phyloP scores from a whole-genome alignment of 2,329 filamentous ascomycete species.

The Penicillium thymicola region DNA sequence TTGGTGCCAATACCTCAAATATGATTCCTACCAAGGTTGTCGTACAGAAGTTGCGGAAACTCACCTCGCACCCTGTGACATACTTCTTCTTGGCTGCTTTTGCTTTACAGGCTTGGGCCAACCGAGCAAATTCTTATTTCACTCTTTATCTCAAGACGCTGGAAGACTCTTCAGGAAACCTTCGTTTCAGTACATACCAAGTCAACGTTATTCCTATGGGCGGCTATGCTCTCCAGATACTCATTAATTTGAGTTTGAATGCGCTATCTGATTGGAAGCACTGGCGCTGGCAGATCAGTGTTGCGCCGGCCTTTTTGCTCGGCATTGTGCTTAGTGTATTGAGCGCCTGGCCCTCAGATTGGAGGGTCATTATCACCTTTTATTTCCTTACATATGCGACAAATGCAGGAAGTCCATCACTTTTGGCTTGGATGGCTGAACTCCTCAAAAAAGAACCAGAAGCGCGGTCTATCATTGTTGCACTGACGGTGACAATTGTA shows the following conservation, averaged over 20 bases:
- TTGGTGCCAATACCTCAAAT: constrained; percentile 14
- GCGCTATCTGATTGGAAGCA: constrained; percentile 19
- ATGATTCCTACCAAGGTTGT: constrained; percentile 13
- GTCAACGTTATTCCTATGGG: constrained; percentile 22
- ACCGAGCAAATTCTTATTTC: constrained; percentile 20
- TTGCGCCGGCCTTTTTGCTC: constrained; percentile 10
- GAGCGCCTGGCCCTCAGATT: constrained; percentile 6
- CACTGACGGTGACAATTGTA: constrained; percentile 17
- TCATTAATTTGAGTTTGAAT: constrained; percentile 17
- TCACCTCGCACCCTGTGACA: constrained; percentile 8
- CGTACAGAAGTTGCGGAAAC: constrained; percentile 3
- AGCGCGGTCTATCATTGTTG: constrained; percentile 17
- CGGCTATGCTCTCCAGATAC: constrained; percentile 17
- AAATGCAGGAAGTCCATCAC: constrained; percentile 10
- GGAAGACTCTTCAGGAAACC: neutral
- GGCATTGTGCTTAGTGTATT: constrained; percentile 5
- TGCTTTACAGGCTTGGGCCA: constrained; percentile 16
- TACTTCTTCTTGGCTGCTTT: constrained; percentile 17
- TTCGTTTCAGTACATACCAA: constrained; percentile 16
- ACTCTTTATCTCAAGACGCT: constrained; percentile 17
- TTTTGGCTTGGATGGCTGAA: constrained; percentile 19
- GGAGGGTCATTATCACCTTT: constrained; percentile 13
- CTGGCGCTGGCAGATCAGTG: constrained; percentile 17
- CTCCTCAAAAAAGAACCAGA: constrained; percentile 18
- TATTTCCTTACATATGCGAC: constrained; percentile 22